Percentiles rank a stretch among this genome's conserved stretches.
These are phyloP conservation scores for Aspergillus neoniger DNA, from an alignment of 2,329 filamentous ascomycete species.

Conservation along the genomic window DNA sequence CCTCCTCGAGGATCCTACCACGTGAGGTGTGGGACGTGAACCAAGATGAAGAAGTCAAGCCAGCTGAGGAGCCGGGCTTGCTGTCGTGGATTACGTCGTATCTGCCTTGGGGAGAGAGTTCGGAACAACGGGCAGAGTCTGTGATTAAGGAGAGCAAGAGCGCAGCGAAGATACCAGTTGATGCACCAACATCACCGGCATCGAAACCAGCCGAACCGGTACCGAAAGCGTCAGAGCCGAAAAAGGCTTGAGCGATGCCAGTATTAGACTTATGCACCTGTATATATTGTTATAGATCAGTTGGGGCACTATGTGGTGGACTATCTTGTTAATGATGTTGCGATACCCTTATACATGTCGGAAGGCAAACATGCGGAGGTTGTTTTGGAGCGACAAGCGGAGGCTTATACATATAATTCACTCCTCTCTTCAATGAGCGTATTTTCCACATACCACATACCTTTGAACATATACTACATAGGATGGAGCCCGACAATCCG, in stretches of 20 bases:
- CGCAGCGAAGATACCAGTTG: neutral
- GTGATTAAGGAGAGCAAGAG: slow-evolving; percentile 11
- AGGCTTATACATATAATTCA: slow-evolving; percentile 14
- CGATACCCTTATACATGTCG: slow-evolving; percentile 13
- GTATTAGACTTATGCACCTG: neutral
- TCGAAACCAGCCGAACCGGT: neutral
- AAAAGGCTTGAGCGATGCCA: slow-evolving; percentile 6
- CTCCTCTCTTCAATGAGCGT: slow-evolving; percentile 13
- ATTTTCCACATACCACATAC: neutral
- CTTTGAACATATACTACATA: neutral
- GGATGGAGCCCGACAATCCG: slow-evolving; percentile 3
- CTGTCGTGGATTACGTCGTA: slow-evolving; percentile 38
- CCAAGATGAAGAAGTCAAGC: slow-evolving; percentile 31
- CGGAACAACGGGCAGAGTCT: slow-evolving; percentile 17
- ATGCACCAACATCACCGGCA: neutral
- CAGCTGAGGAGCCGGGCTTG: slow-evolving; percentile 33
- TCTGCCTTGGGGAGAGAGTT: slow-evolving; percentile 29
- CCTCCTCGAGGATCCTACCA: slow-evolving; percentile 40
- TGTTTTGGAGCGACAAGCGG: neutral
- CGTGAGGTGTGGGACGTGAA: slow-evolving; percentile 42
- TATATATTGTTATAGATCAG: slow-evolving; percentile 9
- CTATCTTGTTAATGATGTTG: neutral
- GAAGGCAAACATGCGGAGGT: neutral
- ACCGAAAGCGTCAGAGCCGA: neutral
- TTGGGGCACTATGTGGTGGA: slow-evolving; percentile 2